Evolutionary conservation across 305 asterid species (phyloP), one percentile per base, ranked within the genome.

Genomic region (Coffea humblotiana): DNA sequence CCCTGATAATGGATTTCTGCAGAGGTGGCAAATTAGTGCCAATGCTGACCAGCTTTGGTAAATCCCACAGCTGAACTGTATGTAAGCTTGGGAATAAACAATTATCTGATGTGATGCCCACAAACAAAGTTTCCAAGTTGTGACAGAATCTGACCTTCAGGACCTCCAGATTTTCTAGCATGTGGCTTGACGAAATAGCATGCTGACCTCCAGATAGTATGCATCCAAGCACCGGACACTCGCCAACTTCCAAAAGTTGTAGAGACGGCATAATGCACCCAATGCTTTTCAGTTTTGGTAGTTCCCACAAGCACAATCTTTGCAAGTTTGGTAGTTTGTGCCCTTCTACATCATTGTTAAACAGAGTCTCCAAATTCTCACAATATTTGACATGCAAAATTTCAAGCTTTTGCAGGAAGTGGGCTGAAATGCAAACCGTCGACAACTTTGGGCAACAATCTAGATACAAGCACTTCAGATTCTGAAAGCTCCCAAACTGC

Each of bases 391-490:
- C 65, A 27, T 47, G 72, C 7, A 81, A 63, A 27, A 47, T 23
- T 75, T 63, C 77, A 43, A 81, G 84, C 3, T 76, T 81, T 47
- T 69, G 63, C 6, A 71, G 84, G 27, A 23, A 61, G 48, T 4
- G 52, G 6, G 77, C 45, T 37, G 72, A 48, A 32, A 64, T 35
- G 27, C 69, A 35, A 23, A 69, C 45, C 21, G 43, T 71, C 4
- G 72, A 40, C 19, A 81, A 43, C 45, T 47, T 63, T 12, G 77
- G 84, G 52, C 80, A 81, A 58, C 77, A 21, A 76, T 81, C 84
- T 10, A 75, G 71, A 19, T 76, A 54, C 84, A 81, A 69, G 51
- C 71, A 45, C 16, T 70, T 75, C 16, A 81, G 80, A 52, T 61
- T 45, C 32, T 29, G 32, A 29, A 29, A 29, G 32, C 32, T 29